Evolutionary conservation across 2,329 filamentous ascomycete genomes (phyloP), one percentile per base, ranked within the genome.

Genomic region (Ilyonectria mors-panacis): DNA sequence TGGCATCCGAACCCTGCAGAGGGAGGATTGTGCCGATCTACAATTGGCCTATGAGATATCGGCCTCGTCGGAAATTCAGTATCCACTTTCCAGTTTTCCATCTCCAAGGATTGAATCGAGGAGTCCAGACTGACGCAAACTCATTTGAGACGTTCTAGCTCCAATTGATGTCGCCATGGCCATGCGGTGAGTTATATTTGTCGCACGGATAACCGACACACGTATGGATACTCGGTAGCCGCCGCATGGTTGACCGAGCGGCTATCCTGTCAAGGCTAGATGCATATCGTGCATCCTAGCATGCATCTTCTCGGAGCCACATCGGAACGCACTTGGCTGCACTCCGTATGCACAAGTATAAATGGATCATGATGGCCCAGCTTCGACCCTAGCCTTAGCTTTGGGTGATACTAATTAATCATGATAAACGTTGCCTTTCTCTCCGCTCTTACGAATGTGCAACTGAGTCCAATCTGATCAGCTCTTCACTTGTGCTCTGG

Each of bases 11-110:
- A 69, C 66, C 66, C 58, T 74, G 65, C 63, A 62, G 19, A 26
- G 60, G 21, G 30, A 68, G 26, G 56, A 63, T 70, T 60, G 26
- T 65, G 60, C 65, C 60, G 73, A 75, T 75, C 70, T 58, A 60
- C 44, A 71, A 72, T 75, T 74, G 71, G 51, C 73, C 73, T 75
- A 75, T 75, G 53, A 42, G 67, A 63, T 63, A 48, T 63, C 59
- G 42, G 35, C 59, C 47, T 67, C 59, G 48, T 63, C 53, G 28
- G 26, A 48, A 59, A 64, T 51, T 48, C 33, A 26, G 64, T 65
- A 56, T 66, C 72, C 69, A 73, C 65, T 72, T 67, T 64, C 50
- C 42, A 61, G 33, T 63, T 35, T 66, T 39, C 48, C 23, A 66
- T 67, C 70, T 64, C 62, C 64, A 66, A 72, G 61, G 65, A 64